Evolutionary conservation across 2,329 filamentous ascomycete genomes (phyloP), one percentile per base, ranked within the genome.

Genomic region (Arthrobotrys megalospora): DNA sequence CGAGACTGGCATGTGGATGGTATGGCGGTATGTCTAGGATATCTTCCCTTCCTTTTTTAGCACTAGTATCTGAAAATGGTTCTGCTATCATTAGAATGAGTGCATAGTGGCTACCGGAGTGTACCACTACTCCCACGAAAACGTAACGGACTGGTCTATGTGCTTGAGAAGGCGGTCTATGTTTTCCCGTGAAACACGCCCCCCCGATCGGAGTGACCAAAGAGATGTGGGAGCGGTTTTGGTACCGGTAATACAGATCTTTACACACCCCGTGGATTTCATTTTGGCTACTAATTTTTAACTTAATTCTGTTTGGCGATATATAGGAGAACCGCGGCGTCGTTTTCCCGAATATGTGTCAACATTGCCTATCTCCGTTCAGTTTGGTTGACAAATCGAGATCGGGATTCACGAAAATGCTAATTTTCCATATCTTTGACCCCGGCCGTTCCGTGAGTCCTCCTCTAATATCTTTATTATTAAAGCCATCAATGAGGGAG

Each of bases 361-460:
- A 90, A 81, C 86, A 90, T 5, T 28, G 81, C 81, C 85, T 58
- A 85, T 89, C n/a, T 82, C 85, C 52, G 24, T 28, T 48, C 16
- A 1, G 21, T 10, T 82, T 86, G 1, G 89, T 79, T 83, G 12
- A 85, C 81, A 81, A 0, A 86, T 85, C 0, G 86, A 85, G 68
- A 85, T 87, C 0, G 24, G 89, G 89, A 1, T 87, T 90, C 80
- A 84, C 87, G 12, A 87, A 88, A 80, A 87, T 90, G 66, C 83
- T 91, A 0, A 87, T 87, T 0, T 84, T 91, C 48, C 91, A 87
- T 81, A 85, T 91, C 1, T 86, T 91, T 1, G 89, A 91, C 80
- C 89, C 89, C 0, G 5, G 5, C 5, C 24, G 24, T 28, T 28
- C 5, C 24, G 24, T 28, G 24, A 28, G 24, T 28, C 5, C 24